Conservation (phyloP, 108 stramenopile genomes). For the Cylindrotheca fusiformis region DNA sequence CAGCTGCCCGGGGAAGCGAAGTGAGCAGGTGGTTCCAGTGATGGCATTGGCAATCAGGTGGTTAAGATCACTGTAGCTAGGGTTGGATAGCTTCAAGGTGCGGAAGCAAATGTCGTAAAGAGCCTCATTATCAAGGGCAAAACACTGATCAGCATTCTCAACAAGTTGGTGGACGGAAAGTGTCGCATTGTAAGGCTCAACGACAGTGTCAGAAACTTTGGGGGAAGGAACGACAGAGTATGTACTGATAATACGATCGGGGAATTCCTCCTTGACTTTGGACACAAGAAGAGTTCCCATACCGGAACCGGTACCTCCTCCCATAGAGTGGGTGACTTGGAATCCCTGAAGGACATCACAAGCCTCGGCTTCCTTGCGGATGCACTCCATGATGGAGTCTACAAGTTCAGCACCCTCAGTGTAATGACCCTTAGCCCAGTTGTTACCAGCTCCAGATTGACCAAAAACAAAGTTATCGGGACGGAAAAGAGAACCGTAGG, state of each 20-base stretch:
- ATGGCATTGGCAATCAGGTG: conserved; percentile 94
- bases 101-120: conserved; percentile 96
- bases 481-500: conserved; percentile 84
- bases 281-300: conserved; percentile 95
- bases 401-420: conserved; percentile 96
- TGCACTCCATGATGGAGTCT: conserved; percentile 91
- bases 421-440: conserved; percentile 98
- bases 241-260: conserved; percentile 91
- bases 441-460: conserved; percentile 88
- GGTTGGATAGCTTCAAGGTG: conserved; percentile 89
- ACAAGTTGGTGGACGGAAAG: conserved; percentile 97
- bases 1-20: conserved; percentile 97
- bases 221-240: conserved; percentile 92
- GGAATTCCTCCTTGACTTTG: conserved; percentile 96
- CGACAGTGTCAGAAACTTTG: conserved; percentile 96
- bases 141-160: conserved; percentile 96
- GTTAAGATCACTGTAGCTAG: conserved; percentile 92
- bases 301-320: conserved; percentile 92
- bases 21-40: conserved; percentile 93
- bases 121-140: conserved; percentile 96
- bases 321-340: conserved; percentile 92
- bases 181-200: conserved; percentile 97
- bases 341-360: conserved; percentile 91
- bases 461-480: conserved; percentile 98
- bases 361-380: conserved; percentile 91